phyloP scores from a whole-genome alignment of 495 filamentous ascomycete genomes.

The Apiosordaria backusii region DNA sequence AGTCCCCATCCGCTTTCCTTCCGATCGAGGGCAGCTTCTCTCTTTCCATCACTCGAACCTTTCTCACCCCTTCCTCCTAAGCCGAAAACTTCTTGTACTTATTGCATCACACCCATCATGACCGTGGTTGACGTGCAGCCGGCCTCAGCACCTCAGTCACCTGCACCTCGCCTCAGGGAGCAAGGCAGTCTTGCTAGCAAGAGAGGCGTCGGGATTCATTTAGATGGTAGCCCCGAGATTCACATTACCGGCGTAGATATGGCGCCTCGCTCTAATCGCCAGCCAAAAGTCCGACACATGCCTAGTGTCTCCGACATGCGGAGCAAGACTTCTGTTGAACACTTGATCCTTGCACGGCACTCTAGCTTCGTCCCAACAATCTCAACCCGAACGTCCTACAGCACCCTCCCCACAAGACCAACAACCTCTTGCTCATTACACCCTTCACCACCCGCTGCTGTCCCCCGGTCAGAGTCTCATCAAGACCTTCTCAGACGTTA shows the following conservation, averaged over 20 bases:
- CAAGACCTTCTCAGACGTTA: conserved; percentile 31
- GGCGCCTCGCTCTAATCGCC: conserved; percentile 18
- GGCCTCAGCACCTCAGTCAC: conserved; percentile 4
- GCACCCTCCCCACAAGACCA: neutral
- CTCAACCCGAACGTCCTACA: neutral
- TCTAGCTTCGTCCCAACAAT: neutral
- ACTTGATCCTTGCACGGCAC: neutral
- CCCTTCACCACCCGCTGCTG: neutral
- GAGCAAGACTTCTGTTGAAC: neutral
- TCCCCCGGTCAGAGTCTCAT: conserved; percentile 19
- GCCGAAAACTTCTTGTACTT: neutral
- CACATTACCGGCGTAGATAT: neutral
- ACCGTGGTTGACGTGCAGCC: conserved; percentile 23
- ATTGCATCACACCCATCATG: conserved; percentile 21
- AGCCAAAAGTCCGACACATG: neutral
- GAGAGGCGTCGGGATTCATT: neutral
- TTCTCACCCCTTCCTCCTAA: neutral
- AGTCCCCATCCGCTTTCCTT: neutral
- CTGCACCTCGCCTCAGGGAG: neutral
- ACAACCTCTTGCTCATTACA: neutral
- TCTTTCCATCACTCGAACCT: conserved; percentile 3
- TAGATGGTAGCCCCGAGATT: neutral
- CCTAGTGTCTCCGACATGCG: conserved; percentile 1
- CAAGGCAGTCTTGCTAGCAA: neutral
- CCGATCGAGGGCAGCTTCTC: neutral